Evolutionary conservation across 139 green algal genomes (phyloP).

Genomic region (Chlorella sp.): DNA sequence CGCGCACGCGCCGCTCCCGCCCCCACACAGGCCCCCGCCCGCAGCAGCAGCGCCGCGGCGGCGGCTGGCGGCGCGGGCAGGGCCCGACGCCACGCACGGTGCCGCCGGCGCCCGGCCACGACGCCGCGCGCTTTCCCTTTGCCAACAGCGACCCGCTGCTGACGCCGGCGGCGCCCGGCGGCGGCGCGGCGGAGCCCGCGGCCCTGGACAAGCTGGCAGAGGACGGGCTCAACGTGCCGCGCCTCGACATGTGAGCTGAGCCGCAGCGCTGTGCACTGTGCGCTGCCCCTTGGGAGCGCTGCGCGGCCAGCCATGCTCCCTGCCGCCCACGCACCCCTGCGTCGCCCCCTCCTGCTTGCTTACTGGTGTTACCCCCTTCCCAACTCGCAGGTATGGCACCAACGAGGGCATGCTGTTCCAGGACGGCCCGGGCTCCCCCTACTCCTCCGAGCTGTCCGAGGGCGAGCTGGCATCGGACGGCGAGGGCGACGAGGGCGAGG

Average conservation of each 20-base stretch:
- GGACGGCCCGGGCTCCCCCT: background rate
- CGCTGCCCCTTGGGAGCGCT: background rate
- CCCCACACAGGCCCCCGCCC: too few relatives aligned
- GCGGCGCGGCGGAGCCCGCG: too few relatives aligned
- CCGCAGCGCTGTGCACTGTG: background rate
- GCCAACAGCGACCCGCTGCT: too few relatives aligned
- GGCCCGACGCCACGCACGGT: background rate
- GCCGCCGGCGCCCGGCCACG: too few relatives aligned
- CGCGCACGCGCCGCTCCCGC: too few relatives aligned
- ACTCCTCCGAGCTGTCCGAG: too few relatives aligned
- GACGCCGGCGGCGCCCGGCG: too few relatives aligned
- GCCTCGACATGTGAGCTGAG: background rate
- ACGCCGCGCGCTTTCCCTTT: too few relatives aligned
- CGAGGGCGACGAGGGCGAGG: slow-evolving; percentile 3
- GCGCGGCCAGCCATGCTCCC: background rate
- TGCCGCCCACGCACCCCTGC: background rate
- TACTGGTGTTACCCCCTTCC: background rate
- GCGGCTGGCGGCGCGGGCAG: background rate
- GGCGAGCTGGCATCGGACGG: too few relatives aligned
- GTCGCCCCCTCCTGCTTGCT: background rate
- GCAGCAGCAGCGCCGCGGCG: too few relatives aligned
- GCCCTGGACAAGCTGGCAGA: too few relatives aligned
- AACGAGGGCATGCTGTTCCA: background rate
- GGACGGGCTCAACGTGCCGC: too few relatives aligned
- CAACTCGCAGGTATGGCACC: background rate